Percentiles rank a stretch among this genome's conserved stretches.
Evolutionary conservation across 179 eudicot species (phyloP).

Genomic region (Gypsophila paniculata): DNA sequence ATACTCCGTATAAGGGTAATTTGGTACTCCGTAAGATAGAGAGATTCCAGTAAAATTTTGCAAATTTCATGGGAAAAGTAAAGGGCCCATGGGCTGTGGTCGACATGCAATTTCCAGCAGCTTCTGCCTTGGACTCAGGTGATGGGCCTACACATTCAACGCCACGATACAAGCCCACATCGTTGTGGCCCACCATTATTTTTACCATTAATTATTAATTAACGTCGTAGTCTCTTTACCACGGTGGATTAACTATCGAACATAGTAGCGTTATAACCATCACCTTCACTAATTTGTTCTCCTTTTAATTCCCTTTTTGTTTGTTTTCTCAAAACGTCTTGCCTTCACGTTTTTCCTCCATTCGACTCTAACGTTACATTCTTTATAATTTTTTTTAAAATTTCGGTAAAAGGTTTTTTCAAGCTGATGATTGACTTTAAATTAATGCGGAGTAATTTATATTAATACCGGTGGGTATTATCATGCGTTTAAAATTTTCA

Average conservation of each 20-base stretch:
- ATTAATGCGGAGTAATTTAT: too few species aligned
- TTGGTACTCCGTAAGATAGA: too few species aligned
- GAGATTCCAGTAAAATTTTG: too few species aligned
- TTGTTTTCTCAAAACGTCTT: not conserved
- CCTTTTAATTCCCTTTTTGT: not conserved
- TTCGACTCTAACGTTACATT: not conserved
- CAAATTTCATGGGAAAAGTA: not conserved
- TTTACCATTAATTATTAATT: too few species aligned
- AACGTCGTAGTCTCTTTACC: too few species aligned
- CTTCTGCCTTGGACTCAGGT: slow-evolving; percentile 1
- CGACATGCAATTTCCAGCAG: slow-evolving; percentile 15
- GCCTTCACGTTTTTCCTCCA: not conserved
- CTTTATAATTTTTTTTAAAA: too few species aligned
- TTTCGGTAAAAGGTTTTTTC: too few species aligned
- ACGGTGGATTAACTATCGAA: not conserved
- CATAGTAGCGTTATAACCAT: not conserved
- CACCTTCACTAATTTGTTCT: not conserved
- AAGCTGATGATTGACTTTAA: too few species aligned
- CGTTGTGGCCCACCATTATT: not conserved
- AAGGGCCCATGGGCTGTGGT: not conserved
- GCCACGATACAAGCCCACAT: slow-evolving; percentile 13
- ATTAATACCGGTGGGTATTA: too few species aligned
- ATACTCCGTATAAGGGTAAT: too few species aligned
- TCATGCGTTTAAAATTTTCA: too few species aligned
- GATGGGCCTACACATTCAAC: slow-evolving; percentile 1